These are phyloP conservation scores for Lipomyces sp. DNA, from an alignment of 805 yeast species.

Conservation along the genomic window DNA sequence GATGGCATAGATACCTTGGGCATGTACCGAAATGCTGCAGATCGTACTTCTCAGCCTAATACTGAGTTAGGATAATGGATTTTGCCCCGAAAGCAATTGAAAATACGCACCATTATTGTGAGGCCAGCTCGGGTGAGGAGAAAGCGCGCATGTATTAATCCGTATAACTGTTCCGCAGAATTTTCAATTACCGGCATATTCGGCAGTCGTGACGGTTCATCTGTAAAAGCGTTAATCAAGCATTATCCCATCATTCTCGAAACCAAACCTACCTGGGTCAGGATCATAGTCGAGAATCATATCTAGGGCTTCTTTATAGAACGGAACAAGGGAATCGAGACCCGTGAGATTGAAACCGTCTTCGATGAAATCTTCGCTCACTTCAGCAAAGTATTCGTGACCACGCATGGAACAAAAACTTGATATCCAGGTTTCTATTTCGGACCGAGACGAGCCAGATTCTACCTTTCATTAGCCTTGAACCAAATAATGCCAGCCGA, in stretches of 20 bases:
- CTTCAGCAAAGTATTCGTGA: slow-evolving; percentile 90
- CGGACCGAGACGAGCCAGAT: slow-evolving; percentile 46
- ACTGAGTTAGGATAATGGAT: slow-evolving; percentile 49
- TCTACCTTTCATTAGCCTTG: slow-evolving; percentile 17
- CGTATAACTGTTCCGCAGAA: slow-evolving; percentile 90
- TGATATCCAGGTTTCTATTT: slow-evolving; percentile 78
- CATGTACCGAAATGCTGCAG: slow-evolving; percentile 88
- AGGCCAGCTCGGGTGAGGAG: slow-evolving; percentile 88
- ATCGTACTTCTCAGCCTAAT: slow-evolving; percentile 82
- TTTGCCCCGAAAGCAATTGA: neutral
- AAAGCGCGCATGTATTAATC: slow-evolving; percentile 90
- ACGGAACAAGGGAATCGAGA: slow-evolving; percentile 80
- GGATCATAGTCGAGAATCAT: slow-evolving; percentile 85
- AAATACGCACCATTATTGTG: slow-evolving; percentile 55
- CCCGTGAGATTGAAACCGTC: slow-evolving; percentile 97
- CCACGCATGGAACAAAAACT: slow-evolving; percentile 79
- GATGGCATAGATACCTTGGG: slow-evolving; percentile 87
- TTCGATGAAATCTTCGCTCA: slow-evolving; percentile 88
- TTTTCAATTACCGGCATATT: slow-evolving; percentile 80
- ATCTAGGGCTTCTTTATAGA: slow-evolving; percentile 89
- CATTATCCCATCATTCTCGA: slow-evolving; percentile 3
- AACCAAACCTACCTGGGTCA: slow-evolving; percentile 39
- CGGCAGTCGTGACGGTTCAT: slow-evolving; percentile 58
- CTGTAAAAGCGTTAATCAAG: slow-evolving; percentile 44
- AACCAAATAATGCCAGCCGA: slow-evolving; percentile 34